Evolutionary conservation across 2,329 filamentous ascomycete genomes (phyloP).

Genomic region (Hymenoscyphus salicellus): DNA sequence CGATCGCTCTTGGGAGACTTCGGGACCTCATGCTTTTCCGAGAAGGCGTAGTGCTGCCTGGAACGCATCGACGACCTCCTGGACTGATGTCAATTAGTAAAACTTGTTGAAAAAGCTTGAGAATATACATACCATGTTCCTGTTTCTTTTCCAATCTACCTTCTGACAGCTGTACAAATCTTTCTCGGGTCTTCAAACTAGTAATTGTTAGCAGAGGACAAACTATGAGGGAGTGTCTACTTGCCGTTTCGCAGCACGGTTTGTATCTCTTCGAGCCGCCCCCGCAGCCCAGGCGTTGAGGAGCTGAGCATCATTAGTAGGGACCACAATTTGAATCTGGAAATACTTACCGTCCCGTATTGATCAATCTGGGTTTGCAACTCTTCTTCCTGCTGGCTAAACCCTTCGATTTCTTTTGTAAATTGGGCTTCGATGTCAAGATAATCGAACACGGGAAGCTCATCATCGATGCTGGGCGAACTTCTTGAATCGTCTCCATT

Average conservation of each 20-base stretch:
- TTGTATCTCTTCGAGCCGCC: conserved; percentile 69
- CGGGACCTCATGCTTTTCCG: background rate
- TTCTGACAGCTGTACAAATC: conserved; percentile 73
- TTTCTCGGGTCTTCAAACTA: conserved; percentile 74
- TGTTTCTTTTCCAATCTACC: conserved; percentile 69
- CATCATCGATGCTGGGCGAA: background rate
- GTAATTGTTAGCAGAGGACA: conserved; percentile 4
- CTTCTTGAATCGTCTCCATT: background rate
- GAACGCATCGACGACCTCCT: conserved; percentile 1
- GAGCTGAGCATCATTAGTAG: conserved; percentile 67
- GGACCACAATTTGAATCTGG: background rate
- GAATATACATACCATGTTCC: conserved; percentile 66
- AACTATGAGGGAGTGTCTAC: conserved; percentile 16
- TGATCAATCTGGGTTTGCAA: conserved; percentile 43
- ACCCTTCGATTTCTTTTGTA: conserved; percentile 63
- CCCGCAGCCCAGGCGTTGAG: conserved; percentile 73
- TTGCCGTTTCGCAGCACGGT: conserved; percentile 73
- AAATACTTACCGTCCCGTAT: background rate
- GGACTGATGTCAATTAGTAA: background rate
- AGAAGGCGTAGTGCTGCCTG: conserved; percentile 4
- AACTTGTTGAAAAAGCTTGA: background rate
- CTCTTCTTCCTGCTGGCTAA: conserved; percentile 61
- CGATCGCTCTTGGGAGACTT: background rate
- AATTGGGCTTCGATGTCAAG: conserved; percentile 45
- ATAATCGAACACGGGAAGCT: conserved; percentile 48